Evolutionary conservation across 2,329 filamentous ascomycete species (phyloP), one percentile per base, ranked within the genome.

Genomic region (Trichoderma guizhouense): DNA sequence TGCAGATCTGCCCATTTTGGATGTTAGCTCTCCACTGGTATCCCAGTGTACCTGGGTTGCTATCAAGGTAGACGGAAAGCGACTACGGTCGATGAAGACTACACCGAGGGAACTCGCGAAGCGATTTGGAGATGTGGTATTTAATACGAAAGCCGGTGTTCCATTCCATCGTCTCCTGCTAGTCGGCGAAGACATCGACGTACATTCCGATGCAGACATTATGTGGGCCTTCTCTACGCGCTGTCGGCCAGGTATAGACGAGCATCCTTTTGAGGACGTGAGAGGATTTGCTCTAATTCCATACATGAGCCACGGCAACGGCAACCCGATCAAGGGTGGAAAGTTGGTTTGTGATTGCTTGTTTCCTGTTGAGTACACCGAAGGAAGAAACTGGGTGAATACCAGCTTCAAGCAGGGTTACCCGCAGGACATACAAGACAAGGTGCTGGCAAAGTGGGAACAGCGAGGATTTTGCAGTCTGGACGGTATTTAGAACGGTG

Each of bases 221-320:
- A 14, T 62, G 12, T 62, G 21, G 58, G 58, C 58, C 18, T 36
- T 36, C 4, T 36, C 58, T 14, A 62, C 58, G 11, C 58, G 34
- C 7, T 28, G 58, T 15, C 21, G 34, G 3, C 58, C 34, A 7
- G 34, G 58, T 7, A 39, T 7, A 26, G 34, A 43, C 34, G n/a
- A 61, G n/a, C 36, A 39, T 12, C 36, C 24, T 15, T 26, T 11
- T 3, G 30, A 60, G 18, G 30, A 60, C n/a, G 57, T 60, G 28
- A 36, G n/a, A 32, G 28, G 28, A 28, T 60, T 60, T 11, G n/a
- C n/a, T n/a, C 30, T 60, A 30, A 34, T 60, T 18, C 57, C 57
- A 11, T 60, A 32, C 30, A 60, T 60, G 57, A 30, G 76, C 0
- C 84, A 86, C 72, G 84, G 84, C 0, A 78, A 75, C 24, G 79